Conservation (phyloP, 2,329 filamentous ascomycete genomes). For the Paracorniculantispora psalliotae region DNA sequence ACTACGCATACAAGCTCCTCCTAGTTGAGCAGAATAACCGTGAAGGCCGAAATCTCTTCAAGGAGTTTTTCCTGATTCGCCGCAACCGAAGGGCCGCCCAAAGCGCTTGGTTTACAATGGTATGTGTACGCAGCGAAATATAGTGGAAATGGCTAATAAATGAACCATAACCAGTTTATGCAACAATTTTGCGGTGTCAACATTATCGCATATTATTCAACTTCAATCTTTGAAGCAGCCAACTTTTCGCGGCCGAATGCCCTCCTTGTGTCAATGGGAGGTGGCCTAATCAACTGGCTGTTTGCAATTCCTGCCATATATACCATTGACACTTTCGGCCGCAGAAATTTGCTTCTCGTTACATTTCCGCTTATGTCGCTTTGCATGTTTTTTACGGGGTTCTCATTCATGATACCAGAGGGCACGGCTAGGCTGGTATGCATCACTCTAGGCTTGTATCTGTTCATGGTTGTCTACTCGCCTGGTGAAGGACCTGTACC, state of each 20-base stretch:
- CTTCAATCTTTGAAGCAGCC: slow-evolving; percentile 36
- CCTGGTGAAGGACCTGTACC: slow-evolving; percentile 29
- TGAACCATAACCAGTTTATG: slow-evolving; percentile 38
- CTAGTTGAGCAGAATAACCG: slow-evolving; percentile 27
- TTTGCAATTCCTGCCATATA: slow-evolving; percentile 54
- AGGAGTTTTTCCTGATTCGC: slow-evolving; percentile 33
- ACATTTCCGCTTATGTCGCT: slow-evolving; percentile 55
- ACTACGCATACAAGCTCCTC: slow-evolving; percentile 40
- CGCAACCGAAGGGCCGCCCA: slow-evolving; percentile 33
- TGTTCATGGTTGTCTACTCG: slow-evolving; percentile 32
- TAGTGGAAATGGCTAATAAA: slow-evolving; percentile 43
- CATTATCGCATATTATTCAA: slow-evolving; percentile 53
- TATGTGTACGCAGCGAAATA: slow-evolving; percentile 19
- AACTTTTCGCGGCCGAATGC: slow-evolving; percentile 37
- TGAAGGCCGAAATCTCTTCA: slow-evolving; percentile 26
- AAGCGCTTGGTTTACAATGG: slow-evolving; percentile 33
- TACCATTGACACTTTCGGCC: slow-evolving; percentile 55
- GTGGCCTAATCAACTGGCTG: slow-evolving; percentile 52
- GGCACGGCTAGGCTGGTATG: slow-evolving; percentile 21
- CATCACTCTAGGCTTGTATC: slow-evolving; percentile 28
- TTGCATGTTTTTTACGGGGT: slow-evolving; percentile 38
- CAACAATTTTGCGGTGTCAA: slow-evolving; percentile 42
- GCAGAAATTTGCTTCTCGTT: slow-evolving; percentile 50
- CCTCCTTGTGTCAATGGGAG: slow-evolving; percentile 51
- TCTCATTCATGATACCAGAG: slow-evolving; percentile 19